Percentiles rank a stretch among this genome's conserved stretches.
phyloP scores from a whole-genome alignment of 202 grass and related monocot species.

The Carex arenaria region DNA sequence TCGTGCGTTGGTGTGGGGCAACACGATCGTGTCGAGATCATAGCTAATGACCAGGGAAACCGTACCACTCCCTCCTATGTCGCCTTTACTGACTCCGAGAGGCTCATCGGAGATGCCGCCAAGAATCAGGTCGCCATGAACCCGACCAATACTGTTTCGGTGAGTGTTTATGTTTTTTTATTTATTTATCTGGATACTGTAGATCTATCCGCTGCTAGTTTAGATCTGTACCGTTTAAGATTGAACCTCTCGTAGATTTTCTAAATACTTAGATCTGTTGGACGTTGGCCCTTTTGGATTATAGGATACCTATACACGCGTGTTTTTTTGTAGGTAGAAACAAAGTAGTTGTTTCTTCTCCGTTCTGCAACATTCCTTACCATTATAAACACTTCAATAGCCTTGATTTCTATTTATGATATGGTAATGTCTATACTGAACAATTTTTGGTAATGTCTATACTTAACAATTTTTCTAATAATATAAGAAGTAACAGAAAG shows the following conservation, averaged over 20 bases:
- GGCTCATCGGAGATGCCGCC: constrained; percentile 75
- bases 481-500: neutral
- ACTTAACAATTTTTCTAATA: neutral
- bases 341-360: neutral
- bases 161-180: constrained; percentile 21
- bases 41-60: constrained; percentile 74
- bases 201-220: neutral
- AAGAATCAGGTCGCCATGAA: constrained; percentile 98
- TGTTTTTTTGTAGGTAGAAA: neutral
- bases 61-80: constrained; percentile 64
- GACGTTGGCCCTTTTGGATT: neutral
- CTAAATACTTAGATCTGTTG: neutral
- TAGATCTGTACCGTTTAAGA: neutral
- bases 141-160: constrained; percentile 82
- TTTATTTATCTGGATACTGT: neutral
- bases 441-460: neutral
- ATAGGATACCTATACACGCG: neutral
- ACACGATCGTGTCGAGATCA: constrained; percentile 69
- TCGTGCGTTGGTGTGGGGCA: constrained; percentile 72
- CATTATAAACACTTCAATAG: no score
- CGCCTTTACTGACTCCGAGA: constrained; percentile 60
- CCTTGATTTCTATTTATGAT: neutral
- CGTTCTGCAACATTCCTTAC: neutral
- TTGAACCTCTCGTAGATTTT: neutral
- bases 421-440: neutral